These are phyloP conservation scores for Erythrobasidium hasegawianum DNA, from an alignment of 1,284 basidiomycete genomes.

Conservation along the genomic window DNA sequence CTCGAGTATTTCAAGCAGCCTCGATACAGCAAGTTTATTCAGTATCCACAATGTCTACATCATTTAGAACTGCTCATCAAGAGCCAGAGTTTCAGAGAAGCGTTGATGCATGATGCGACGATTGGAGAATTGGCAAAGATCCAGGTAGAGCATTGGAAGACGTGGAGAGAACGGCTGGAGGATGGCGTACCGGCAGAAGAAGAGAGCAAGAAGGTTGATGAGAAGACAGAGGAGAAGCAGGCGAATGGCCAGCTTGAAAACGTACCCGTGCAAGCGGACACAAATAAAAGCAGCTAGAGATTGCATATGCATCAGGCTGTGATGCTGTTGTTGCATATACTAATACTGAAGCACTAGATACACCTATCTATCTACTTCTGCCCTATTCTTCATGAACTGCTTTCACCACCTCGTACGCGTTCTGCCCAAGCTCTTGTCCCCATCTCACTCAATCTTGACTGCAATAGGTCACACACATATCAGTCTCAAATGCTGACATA, in stretches of 20 bases:
- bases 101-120: slow-evolving; percentile 68
- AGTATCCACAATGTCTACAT: slow-evolving; percentile 75
- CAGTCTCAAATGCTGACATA: too few relatives aligned
- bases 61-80: slow-evolving; percentile 70
- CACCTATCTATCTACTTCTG: too few relatives aligned
- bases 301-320: too few relatives aligned
- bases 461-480: not conserved
- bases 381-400: too few relatives aligned
- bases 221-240: too few relatives aligned
- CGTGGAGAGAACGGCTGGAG: slow-evolving; percentile 17
- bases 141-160: slow-evolving; percentile 28
- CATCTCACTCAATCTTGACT: slow-evolving; percentile 82
- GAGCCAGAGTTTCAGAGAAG: slow-evolving; percentile 65
- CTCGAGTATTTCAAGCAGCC: slow-evolving; percentile 84
- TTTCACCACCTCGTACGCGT: slow-evolving; percentile 51
- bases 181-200: not conserved
- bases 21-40: slow-evolving; percentile 81
- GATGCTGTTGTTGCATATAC: not conserved
- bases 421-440: slow-evolving; percentile 79
- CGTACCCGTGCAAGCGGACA: too few relatives aligned
- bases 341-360: too few relatives aligned
- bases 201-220: not conserved
- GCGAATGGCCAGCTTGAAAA: too few relatives aligned
- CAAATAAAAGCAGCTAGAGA: too few relatives aligned
- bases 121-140: slow-evolving; percentile 25